Evolutionary conservation across 176 grass and related monocot species (phyloP).

Genomic region (Sorghum bicolor): DNA sequence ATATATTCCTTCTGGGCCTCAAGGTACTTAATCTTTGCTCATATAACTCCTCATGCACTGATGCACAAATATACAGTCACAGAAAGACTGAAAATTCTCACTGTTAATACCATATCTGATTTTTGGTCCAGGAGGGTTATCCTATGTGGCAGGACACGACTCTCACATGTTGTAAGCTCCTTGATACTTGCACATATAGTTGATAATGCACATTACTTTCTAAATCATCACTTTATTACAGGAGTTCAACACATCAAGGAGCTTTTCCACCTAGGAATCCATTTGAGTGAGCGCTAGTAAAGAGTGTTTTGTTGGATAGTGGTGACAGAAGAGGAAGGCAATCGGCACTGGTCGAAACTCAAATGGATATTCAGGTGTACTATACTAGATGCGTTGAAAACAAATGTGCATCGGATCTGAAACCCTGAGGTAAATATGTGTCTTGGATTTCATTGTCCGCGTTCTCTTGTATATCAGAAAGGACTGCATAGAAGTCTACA

Average conservation of each 20-base stretch:
- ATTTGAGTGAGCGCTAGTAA: constrained; percentile 62
- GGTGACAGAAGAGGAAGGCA: constrained; percentile 7
- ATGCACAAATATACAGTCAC: not conserved
- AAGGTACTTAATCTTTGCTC: constrained; percentile 41
- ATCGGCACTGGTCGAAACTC: not conserved
- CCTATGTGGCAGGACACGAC: constrained; percentile 45
- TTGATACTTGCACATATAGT: not conserved
- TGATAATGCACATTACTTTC: constrained; percentile 1
- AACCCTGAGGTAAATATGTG: constrained; percentile 23
- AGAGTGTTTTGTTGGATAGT: not conserved
- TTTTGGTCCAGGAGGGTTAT: constrained; percentile 52
- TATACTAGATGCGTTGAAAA: constrained; percentile 31
- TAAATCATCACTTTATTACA: constrained; percentile 38
- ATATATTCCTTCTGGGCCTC: constrained; percentile 52
- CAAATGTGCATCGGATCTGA: not conserved
- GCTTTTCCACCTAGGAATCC: constrained; percentile 62
- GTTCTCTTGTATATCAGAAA: constrained; percentile 24
- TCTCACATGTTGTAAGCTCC: constrained; percentile 62
- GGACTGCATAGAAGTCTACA: constrained; percentile 21
- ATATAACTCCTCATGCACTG: not conserved
- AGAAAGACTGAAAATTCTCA: not conserved
- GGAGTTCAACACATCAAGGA: constrained; percentile 60
- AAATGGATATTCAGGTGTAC: constrained; percentile 20
- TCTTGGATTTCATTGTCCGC: constrained; percentile 21
- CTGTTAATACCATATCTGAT: constrained; percentile 22